Conservation (phyloP, 2,329 filamentous ascomycete species). For the Thelonectria discophora region DNA sequence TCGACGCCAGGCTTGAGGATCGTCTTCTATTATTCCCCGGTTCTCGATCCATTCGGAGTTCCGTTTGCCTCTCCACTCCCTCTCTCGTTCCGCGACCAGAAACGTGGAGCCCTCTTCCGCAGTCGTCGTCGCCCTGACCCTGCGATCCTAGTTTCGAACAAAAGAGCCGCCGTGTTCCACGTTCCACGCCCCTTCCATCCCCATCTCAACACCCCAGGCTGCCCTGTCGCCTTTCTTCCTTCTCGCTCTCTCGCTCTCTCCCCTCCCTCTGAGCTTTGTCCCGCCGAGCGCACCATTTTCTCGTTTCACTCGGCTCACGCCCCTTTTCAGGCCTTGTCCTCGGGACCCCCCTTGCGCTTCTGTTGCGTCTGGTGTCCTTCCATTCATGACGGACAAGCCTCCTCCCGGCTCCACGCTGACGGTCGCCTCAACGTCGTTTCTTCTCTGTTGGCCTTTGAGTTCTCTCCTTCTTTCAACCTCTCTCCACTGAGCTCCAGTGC, state of each 20-base stretch:
- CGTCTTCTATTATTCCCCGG: too few relatives aligned
- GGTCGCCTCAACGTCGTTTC: constrained; percentile 33
- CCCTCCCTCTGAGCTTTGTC: too few relatives aligned
- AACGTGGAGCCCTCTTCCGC: constrained; percentile 12
- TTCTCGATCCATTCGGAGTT: constrained; percentile 10
- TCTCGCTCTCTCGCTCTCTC: constrained; percentile 25
- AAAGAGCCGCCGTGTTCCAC: constrained; percentile 44
- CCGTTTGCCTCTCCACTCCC: constrained; percentile 19
- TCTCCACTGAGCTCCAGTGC: constrained; percentile 45
- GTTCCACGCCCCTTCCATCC: constrained; percentile 41
- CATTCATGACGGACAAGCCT: constrained; percentile 36
- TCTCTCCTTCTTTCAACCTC: constrained; percentile 37
- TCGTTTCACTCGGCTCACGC: constrained; percentile 34
- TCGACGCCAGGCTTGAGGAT: background rate
- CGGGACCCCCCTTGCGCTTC: constrained; percentile 24
- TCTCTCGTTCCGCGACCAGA: constrained; percentile 5
- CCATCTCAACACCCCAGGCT: constrained; percentile 36
- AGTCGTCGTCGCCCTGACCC: constrained; percentile 35
- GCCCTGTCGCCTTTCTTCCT: constrained; percentile 8
- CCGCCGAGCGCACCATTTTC: background rate
- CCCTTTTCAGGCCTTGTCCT: constrained; percentile 34
- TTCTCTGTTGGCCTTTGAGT: constrained; percentile 39
- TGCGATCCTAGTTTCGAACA: constrained; percentile 41
- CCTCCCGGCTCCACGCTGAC: constrained; percentile 40
- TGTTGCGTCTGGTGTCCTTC: constrained; percentile 31